Conservation (phyloP, 352 stramenopile genomes). For the Globisporangium lucens region DNA sequence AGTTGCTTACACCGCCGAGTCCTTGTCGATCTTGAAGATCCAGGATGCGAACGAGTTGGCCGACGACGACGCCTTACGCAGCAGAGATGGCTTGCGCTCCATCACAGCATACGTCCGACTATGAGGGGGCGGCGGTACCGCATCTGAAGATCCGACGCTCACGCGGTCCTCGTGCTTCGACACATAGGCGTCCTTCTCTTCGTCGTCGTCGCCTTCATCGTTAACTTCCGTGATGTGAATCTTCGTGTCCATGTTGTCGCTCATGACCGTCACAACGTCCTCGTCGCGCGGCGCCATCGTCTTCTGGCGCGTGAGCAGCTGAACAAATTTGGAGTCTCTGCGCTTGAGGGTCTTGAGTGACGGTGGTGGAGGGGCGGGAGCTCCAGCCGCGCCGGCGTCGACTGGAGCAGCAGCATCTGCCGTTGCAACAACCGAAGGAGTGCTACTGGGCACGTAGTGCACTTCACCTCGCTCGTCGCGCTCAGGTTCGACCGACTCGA, state of each 20-base stretch:
- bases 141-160: not conserved
- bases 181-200: not conserved
- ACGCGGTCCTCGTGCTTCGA: not conserved
- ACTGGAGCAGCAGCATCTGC: slow-evolving; percentile 32
- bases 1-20: slow-evolving; percentile 11
- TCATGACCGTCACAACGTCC: slow-evolving; percentile 34
- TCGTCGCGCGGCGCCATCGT: slow-evolving; percentile 26
- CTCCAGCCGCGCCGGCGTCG: slow-evolving; percentile 33
- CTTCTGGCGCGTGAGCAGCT: slow-evolving; percentile 27
- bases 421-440: not conserved
- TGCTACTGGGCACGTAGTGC: not conserved
- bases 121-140: not conserved
- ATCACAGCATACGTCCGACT: slow-evolving; percentile 20
- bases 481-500: slow-evolving; percentile 21
- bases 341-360: slow-evolving; percentile 30
- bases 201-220: slow-evolving; percentile 4
- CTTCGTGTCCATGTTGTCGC: slow-evolving; percentile 12
- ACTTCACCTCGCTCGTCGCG: slow-evolving; percentile 3
- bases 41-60: slow-evolving; percentile 19
- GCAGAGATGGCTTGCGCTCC: slow-evolving; percentile 15
- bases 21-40: slow-evolving; percentile 18
- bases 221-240: slow-evolving; percentile 1
- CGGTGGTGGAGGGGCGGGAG: slow-evolving; percentile 37
- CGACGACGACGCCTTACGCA: slow-evolving; percentile 19
- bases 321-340: slow-evolving; percentile 30